Conservation (phyloP, 495 filamentous ascomycete species). For the Collariella sp. region DNA sequence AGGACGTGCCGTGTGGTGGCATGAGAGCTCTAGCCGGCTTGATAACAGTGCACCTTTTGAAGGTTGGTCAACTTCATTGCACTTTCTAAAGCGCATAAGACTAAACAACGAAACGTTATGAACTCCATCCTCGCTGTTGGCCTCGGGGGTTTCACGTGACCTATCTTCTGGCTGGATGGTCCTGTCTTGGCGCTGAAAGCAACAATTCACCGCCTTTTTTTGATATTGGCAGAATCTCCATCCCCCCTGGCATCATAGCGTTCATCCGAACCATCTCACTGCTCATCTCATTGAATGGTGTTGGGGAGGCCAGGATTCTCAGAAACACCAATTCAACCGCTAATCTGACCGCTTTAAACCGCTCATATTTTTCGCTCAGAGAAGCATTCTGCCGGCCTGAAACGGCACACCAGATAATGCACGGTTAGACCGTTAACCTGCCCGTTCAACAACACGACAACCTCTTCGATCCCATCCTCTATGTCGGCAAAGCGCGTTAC, state of each 20-base stretch:
- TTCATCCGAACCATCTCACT: background rate
- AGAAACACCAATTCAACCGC: no score
- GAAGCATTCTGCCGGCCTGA: no score
- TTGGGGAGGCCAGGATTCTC: no score
- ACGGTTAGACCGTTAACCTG: background rate
- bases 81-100: no score
- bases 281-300: no score
- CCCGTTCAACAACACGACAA: background rate
- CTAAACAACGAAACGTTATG: no score
- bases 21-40: background rate
- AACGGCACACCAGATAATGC: background rate
- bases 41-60: background rate
- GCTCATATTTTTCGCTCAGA: no score
- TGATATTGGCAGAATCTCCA: background rate
- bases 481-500: constrained; percentile 38
- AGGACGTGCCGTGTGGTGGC: background rate
- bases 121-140: background rate
- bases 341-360: no score
- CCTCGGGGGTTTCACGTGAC: background rate
- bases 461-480: background rate
- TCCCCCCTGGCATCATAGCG: background rate
- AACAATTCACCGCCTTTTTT: constrained; percentile 2
- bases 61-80: background rate
- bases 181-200: no score
- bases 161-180: background rate